These are phyloP conservation scores for Artemisia argyi DNA, from an alignment of 129 eudicot genomes.

Conservation along the genomic window DNA sequence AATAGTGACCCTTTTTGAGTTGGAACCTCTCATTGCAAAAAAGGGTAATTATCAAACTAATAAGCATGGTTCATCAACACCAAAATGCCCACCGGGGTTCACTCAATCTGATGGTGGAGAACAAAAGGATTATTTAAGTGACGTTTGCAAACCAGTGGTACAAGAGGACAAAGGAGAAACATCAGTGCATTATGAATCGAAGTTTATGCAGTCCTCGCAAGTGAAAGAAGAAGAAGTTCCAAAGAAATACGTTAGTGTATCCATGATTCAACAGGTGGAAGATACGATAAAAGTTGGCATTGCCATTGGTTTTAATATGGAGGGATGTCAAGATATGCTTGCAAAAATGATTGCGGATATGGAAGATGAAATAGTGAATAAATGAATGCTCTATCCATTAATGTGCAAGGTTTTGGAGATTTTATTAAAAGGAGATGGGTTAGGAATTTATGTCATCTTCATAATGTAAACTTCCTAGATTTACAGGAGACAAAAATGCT, in stretches of 20 bases:
- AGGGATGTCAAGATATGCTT: not conserved
- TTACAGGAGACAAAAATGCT: not conserved
- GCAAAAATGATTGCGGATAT: not conserved
- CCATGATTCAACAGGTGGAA: not conserved
- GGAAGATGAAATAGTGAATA: not conserved
- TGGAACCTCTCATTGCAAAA: no score
- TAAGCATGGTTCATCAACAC: no score
- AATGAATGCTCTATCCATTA: not conserved
- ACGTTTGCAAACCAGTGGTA: no score
- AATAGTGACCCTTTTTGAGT: no score
- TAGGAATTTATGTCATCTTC: not conserved
- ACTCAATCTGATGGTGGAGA: no score
- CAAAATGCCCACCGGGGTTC: no score
- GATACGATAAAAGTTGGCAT: not conserved
- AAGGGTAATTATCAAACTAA: no score
- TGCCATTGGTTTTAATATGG: not conserved
- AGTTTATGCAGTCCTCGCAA: no score
- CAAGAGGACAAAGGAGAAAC: no score
- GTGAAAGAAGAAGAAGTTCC: not conserved
- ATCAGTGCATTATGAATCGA: no score
- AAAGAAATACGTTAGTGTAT: not conserved
- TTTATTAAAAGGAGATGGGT: not conserved
- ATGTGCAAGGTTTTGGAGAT: not conserved
- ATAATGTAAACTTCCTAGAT: not conserved
- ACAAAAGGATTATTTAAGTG: no score